Conservation (phyloP, 805 yeast genomes). For the Candida gorgasii region DNA sequence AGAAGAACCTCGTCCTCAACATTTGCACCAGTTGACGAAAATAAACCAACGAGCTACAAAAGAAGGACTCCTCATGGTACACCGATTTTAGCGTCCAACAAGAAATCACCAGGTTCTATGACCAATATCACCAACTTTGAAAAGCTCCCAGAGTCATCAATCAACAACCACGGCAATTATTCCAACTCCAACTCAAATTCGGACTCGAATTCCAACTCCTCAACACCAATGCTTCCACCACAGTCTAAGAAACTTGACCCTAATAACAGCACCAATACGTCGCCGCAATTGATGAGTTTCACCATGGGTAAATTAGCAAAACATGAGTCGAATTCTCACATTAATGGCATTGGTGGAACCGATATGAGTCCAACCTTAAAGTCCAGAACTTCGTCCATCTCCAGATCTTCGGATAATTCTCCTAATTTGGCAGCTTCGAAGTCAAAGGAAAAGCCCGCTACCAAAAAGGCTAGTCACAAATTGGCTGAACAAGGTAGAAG, state of each 20-base stretch:
- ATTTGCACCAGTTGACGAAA: slow-evolving; percentile 31
- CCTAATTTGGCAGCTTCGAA: slow-evolving; percentile 19
- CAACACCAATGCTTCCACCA: slow-evolving; percentile 42
- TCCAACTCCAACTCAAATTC: slow-evolving; percentile 2
- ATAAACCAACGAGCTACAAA: slow-evolving; percentile 25
- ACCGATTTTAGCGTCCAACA: slow-evolving; percentile 27
- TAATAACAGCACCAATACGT: not conserved
- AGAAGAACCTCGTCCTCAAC: slow-evolving; percentile 36
- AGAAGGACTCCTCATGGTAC: slow-evolving; percentile 48
- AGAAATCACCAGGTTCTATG: slow-evolving; percentile 11
- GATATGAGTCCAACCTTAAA: slow-evolving; percentile 12
- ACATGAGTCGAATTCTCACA: slow-evolving; percentile 19
- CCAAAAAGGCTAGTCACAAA: slow-evolving; percentile 76
- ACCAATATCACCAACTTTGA: slow-evolving; percentile 19
- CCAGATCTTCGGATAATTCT: slow-evolving; percentile 21
- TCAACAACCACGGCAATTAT: slow-evolving; percentile 1
- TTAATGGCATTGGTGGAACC: not conserved
- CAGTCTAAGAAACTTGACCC: slow-evolving; percentile 31
- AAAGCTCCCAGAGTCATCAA: slow-evolving; percentile 28
- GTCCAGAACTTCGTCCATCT: slow-evolving; percentile 17
- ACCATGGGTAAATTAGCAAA: slow-evolving; percentile 48
- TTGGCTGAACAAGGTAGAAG: slow-evolving; percentile 96
- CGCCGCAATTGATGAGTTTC: slow-evolving; percentile 46
- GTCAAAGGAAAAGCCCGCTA: slow-evolving; percentile 27
- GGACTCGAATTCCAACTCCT: slow-evolving; percentile 9